A percentile compares a stretch with the other conserved stretches of the same genome.
These are phyloP conservation scores for Chaetomium sp. DNA, from an alignment of 2,329 filamentous ascomycete species.

Conservation along the genomic window DNA sequence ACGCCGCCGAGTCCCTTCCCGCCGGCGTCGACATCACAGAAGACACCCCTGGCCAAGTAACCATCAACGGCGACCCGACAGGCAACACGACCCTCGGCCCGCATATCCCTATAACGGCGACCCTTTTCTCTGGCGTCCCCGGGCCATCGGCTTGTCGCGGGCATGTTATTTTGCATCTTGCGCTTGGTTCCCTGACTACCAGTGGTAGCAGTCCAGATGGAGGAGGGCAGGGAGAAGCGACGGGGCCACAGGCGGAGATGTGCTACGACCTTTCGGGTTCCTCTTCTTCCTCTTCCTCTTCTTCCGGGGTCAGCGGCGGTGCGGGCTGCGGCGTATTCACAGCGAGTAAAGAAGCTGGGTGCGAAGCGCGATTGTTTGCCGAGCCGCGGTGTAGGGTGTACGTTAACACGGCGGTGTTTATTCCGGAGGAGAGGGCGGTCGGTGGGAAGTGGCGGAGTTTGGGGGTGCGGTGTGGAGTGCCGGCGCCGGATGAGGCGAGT, in stretches of 20 bases:
- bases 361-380: conserved; percentile 32
- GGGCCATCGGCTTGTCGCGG: conserved; percentile 34
- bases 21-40: conserved; percentile 19
- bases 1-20: conserved; percentile 10
- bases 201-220: too few species aligned
- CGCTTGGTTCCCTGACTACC: conserved; percentile 18
- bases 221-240: conserved; percentile 9
- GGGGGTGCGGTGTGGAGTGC: conserved; percentile 31
- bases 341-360: conserved; percentile 33
- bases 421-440: conserved; percentile 28
- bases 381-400: conserved; percentile 31
- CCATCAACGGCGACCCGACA: conserved; percentile 36
- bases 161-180: conserved; percentile 24
- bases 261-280: conserved; percentile 31
- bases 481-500: conserved; percentile 20
- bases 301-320: conserved; percentile 4
- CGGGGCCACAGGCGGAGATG: conserved; percentile 20
- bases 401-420: conserved; percentile 33
- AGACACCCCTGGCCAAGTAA: conserved; percentile 25
- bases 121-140: conserved; percentile 34
- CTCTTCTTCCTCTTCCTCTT: too few species aligned
- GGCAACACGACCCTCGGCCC: conserved; percentile 36
- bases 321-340: conserved; percentile 32
- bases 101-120: conserved; percentile 42
- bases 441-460: conserved; percentile 33